phyloP scores from a whole-genome alignment of 495 filamentous ascomycete species.

The Tetracladium setigerum region DNA sequence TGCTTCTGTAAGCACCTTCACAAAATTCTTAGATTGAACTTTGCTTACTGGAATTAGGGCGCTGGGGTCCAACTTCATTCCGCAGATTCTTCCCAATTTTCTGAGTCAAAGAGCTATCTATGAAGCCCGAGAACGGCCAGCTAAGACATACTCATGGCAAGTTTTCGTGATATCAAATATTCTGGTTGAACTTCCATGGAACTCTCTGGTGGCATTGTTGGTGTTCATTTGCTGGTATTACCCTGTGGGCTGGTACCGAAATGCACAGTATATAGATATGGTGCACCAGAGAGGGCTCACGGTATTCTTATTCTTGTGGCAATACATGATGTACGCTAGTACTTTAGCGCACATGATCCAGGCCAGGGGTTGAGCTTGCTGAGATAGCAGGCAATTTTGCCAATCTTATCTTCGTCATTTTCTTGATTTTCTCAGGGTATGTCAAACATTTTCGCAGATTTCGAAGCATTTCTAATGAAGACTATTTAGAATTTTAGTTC shows the following conservation, averaged over 20 bases:
- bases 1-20: too few relatives aligned
- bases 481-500: neutral
- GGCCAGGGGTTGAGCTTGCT: conserved; percentile 56
- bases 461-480: too few relatives aligned
- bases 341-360: conserved; percentile 39
- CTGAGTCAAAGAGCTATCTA: conserved; percentile 68
- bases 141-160: conserved; percentile 73
- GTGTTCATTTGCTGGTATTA: conserved; percentile 57
- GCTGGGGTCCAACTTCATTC: conserved; percentile 58
- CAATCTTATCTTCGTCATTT: conserved; percentile 59
- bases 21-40: too few relatives aligned
- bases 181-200: conserved; percentile 67
- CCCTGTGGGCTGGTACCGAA: conserved; percentile 52
- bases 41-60: too few relatives aligned
- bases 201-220: conserved; percentile 56
- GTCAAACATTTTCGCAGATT: conserved; percentile 37
- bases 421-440: conserved; percentile 53
- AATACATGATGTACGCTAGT: conserved; percentile 1
- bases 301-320: conserved; percentile 36
- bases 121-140: conserved; percentile 76
- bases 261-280: too few relatives aligned
- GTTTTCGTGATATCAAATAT: conserved; percentile 75
- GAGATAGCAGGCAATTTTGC: conserved; percentile 60
- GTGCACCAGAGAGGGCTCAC: too few relatives aligned
- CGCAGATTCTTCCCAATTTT: conserved; percentile 81